phyloP scores from a whole-genome alignment of 2,329 filamentous ascomycete species.

The Colletotrichum orchidophilum region DNA sequence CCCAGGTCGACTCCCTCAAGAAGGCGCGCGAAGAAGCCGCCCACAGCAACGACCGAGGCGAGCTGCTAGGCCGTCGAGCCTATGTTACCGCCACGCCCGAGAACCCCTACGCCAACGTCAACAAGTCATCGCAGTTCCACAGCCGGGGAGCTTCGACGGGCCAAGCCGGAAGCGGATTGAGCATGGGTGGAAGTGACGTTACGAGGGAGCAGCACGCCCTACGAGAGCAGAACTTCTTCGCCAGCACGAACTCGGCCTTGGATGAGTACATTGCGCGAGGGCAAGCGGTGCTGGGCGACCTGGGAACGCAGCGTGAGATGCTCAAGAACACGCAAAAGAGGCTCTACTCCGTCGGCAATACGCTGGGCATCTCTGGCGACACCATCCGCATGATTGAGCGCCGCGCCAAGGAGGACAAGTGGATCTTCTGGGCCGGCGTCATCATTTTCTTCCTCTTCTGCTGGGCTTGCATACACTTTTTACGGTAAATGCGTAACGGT shows the following conservation, averaged over 20 bases:
- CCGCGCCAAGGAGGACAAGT: constrained; percentile 93
- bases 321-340: constrained; percentile 92
- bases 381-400: constrained; percentile 97
- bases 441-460: constrained; percentile 90
- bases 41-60: constrained; percentile 73
- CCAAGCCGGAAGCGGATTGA: constrained; percentile 46
- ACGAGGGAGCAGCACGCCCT: constrained; percentile 83
- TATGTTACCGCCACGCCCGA: constrained; percentile 84
- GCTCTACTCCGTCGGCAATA: constrained; percentile 93
- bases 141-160: constrained; percentile 54
- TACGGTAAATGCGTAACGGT: constrained; percentile 66
- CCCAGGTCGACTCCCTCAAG: constrained; percentile 81
- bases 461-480: constrained; percentile 86
- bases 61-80: constrained; percentile 86
- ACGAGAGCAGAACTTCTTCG: constrained; percentile 89
- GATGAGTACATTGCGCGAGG: constrained; percentile 95
- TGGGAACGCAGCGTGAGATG: constrained; percentile 91
- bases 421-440: constrained; percentile 93
- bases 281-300: constrained; percentile 86
- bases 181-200: constrained; percentile 68
- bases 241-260: constrained; percentile 81
- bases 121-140: constrained; percentile 45
- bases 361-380: constrained; percentile 90
- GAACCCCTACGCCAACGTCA: constrained; percentile 83
- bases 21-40: constrained; percentile 78